Percentiles rank a stretch among this genome's conserved stretches.
Conservation (phyloP, 768 basidiomycete species). For the Pleurotus pulmonarius region DNA sequence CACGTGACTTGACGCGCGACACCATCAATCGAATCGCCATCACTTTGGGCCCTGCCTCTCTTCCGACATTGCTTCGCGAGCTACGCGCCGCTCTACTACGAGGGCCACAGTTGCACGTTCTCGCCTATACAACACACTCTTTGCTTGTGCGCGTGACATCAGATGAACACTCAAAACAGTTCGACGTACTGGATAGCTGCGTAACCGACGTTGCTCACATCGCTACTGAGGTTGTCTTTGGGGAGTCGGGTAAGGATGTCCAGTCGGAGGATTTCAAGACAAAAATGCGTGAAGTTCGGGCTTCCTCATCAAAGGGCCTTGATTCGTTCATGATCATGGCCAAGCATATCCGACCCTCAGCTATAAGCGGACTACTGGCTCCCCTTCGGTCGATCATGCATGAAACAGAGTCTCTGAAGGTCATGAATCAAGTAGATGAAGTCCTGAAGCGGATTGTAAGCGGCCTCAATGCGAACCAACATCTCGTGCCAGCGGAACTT, state of each 20-base stretch:
- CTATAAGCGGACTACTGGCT: constrained; percentile 70
- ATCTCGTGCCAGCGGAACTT: constrained; percentile 65
- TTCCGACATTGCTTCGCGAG: constrained; percentile 73
- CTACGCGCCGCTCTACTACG: constrained; percentile 80
- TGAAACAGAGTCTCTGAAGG: constrained; percentile 75
- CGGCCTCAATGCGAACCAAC: constrained; percentile 81
- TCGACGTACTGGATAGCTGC: constrained; percentile 68
- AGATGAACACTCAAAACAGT: constrained; percentile 46
- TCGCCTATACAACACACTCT: constrained; percentile 81
- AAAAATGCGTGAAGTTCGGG: constrained; percentile 87
- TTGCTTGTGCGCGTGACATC: constrained; percentile 79
- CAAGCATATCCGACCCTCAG: constrained; percentile 69
- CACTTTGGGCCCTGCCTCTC: constrained; percentile 67
- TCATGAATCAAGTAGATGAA: constrained; percentile 85
- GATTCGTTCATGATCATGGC: constrained; percentile 85
- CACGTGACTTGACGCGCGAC: constrained; percentile 80
- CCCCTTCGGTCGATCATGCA: constrained; percentile 85
- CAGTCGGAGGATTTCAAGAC: constrained; percentile 90
- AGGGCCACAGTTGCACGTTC: constrained; percentile 91
- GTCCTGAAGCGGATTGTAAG: constrained; percentile 77
- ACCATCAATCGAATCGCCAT: constrained; percentile 78
- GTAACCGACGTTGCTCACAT: constrained; percentile 78
- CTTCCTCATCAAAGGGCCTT: constrained; percentile 77
- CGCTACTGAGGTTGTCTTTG: constrained; percentile 88
- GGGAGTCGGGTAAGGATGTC: constrained; percentile 88